Conservation (phyloP, 1,139 yeast species). For the Wickerhamomyces sp. region DNA sequence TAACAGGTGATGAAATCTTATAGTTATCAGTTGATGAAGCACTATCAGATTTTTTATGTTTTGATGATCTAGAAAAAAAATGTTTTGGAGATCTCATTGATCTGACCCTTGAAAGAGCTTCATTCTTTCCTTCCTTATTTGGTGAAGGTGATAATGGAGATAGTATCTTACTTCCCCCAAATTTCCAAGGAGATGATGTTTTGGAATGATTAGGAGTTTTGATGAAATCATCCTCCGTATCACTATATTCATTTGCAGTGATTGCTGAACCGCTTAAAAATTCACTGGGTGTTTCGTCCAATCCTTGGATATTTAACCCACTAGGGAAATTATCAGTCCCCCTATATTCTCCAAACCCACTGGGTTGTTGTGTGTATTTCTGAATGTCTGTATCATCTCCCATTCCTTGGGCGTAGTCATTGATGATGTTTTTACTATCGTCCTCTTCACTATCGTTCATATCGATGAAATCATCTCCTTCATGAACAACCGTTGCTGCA, state of each 20-base stretch:
- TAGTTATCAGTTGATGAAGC: conserved; percentile 17
- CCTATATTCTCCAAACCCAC: conserved; percentile 14
- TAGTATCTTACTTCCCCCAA: conserved; percentile 8
- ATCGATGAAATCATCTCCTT: conserved; percentile 20
- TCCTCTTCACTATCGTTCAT: conserved; percentile 18
- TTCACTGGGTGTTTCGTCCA: not conserved
- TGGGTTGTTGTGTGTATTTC: conserved; percentile 13
- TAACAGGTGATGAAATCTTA: conserved; percentile 20
- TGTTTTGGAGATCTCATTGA: conserved; percentile 29
- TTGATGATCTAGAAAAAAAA: conserved; percentile 23
- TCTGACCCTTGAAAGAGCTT: conserved; percentile 18
- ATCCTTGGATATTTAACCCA: conserved; percentile 19
- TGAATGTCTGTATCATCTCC: conserved; percentile 5
- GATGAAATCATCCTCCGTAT: not conserved
- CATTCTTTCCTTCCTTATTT: conserved; percentile 2
- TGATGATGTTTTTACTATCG: not conserved
- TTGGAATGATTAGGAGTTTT: conserved; percentile 1
- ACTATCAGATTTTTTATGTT: conserved; percentile 22
- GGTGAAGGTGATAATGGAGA: conserved; percentile 13
- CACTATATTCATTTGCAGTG: not conserved
- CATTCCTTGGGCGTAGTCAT: not conserved
- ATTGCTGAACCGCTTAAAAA: not conserved
- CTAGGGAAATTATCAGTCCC: conserved; percentile 15
- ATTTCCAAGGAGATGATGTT: conserved; percentile 1
- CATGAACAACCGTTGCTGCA: not conserved